Percentiles rank a stretch among this genome's conserved stretches.
These are phyloP conservation scores for Moniliophthora roreri DNA, from an alignment of 1,284 basidiomycete species.

Conservation along the genomic window DNA sequence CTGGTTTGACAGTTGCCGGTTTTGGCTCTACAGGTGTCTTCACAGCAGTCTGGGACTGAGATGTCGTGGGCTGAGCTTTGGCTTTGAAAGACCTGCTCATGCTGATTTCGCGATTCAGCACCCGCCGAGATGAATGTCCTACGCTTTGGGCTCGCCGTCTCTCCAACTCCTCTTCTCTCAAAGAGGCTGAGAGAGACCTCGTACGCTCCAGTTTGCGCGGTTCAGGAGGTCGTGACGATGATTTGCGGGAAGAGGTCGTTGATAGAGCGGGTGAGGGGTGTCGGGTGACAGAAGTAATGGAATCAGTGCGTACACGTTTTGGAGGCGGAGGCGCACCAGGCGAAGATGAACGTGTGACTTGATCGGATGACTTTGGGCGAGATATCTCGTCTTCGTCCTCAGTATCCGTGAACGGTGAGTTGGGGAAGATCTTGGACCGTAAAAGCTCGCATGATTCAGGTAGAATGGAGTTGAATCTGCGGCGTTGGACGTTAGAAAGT, in stretches of 20 bases:
- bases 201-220: conserved; percentile 45
- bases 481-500: not conserved
- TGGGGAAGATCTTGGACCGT: conserved; percentile 65
- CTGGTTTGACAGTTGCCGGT: conserved; percentile 22
- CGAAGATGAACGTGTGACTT: not conserved
- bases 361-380: not conserved
- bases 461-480: conserved; percentile 56
- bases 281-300: not conserved
- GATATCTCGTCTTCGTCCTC: not conserved
- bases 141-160: conserved; percentile 40
- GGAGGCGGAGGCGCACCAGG: not conserved
- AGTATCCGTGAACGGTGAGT: conserved; percentile 55
- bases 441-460: conserved; percentile 59
- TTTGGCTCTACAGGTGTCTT: conserved; percentile 11
- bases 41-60: conserved; percentile 8
- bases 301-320: not conserved
- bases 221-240: conserved; percentile 13
- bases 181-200: conserved; percentile 56
- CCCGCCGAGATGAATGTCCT: conserved; percentile 33
- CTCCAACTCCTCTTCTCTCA: conserved; percentile 52
- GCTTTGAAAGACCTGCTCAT: conserved; percentile 70
- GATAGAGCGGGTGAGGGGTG: conserved; percentile 1
- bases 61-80: conserved; percentile 25
- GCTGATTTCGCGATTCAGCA: conserved; percentile 64
- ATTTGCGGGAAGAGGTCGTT: conserved; percentile 15